Conservation (phyloP, 176 grass and related monocot species). For the Bonia amplexicaulis region DNA sequence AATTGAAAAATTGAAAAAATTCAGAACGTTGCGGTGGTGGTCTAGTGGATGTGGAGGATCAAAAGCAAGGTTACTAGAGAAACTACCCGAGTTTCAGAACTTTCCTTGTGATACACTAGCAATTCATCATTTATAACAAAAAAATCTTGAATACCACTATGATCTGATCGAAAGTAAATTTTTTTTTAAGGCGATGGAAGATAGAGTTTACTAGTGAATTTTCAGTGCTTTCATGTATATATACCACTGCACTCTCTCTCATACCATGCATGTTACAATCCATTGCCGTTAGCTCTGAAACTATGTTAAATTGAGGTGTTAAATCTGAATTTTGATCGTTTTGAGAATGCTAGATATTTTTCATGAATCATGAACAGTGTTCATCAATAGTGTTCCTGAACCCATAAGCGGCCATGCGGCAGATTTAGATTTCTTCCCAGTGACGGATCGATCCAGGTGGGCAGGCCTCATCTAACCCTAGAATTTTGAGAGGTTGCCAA, state of each 20-base stretch:
- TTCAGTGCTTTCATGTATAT: too few relatives aligned
- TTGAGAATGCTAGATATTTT: not conserved
- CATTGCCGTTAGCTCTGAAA: too few relatives aligned
- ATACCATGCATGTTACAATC: too few relatives aligned
- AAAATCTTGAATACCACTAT: too few relatives aligned
- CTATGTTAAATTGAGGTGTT: too few relatives aligned
- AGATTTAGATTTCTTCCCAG: not conserved
- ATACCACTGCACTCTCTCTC: too few relatives aligned
- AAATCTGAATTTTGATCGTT: not conserved
- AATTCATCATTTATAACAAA: not conserved
- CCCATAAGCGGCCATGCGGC: not conserved
- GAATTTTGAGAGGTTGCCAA: slow-evolving; percentile 39
- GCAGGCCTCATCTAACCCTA: not conserved
- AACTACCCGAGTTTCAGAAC: not conserved
- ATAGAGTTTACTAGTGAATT: too few relatives aligned
- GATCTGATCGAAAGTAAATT: too few relatives aligned
- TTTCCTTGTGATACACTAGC: not conserved
- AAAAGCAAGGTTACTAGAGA: not conserved
- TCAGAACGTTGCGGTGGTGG: not conserved
- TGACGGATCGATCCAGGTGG: not conserved
- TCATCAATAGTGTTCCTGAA: not conserved
- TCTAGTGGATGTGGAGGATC: not conserved
- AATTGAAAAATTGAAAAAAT: not conserved
- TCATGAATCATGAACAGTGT: not conserved
- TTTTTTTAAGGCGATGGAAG: too few relatives aligned